phyloP scores from a whole-genome alignment of 1,284 basidiomycete species.

The Lentinus polychrous region DNA sequence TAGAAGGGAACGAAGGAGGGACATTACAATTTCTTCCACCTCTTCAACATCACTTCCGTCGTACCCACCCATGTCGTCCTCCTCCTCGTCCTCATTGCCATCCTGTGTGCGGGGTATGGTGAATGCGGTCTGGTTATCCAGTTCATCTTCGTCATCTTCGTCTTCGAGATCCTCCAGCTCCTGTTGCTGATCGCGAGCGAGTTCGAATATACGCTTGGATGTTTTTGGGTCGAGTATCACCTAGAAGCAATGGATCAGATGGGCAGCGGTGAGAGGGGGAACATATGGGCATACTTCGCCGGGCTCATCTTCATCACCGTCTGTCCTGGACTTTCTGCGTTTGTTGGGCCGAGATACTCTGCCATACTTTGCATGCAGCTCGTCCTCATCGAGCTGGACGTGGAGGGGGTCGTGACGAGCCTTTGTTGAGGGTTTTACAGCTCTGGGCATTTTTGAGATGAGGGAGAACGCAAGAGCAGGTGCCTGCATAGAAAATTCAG shows the following conservation, averaged over 20 bases:
- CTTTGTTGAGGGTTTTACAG: conserved; percentile 44
- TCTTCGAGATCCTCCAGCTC: conserved; percentile 64
- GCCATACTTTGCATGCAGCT: conserved; percentile 70
- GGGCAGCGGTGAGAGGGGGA: conserved; percentile 3
- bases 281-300: conserved; percentile 42
- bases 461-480: not conserved
- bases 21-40: conserved; percentile 55
- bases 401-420: conserved; percentile 81
- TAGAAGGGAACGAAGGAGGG: not conserved
- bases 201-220: conserved; percentile 85
- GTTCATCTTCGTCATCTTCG: conserved; percentile 38
- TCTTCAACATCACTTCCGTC: conserved; percentile 39
- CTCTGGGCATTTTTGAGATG: conserved; percentile 54
- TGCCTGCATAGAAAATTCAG: not conserved
- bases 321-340: conserved; percentile 52
- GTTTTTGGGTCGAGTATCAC: conserved; percentile 78
- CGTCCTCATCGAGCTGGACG: conserved; percentile 74
- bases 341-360: conserved; percentile 68
- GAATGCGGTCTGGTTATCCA: conserved; percentile 27
- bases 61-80: conserved; percentile 44
- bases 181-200: conserved; percentile 91
- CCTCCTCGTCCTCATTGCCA: conserved; percentile 27
- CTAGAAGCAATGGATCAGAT: conserved; percentile 31
- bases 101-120: conserved; percentile 26
- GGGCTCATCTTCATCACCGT: conserved; percentile 37